phyloP scores from a whole-genome alignment of 2,329 filamentous ascomycete genomes.

The Ceratocystis colombiana region DNA sequence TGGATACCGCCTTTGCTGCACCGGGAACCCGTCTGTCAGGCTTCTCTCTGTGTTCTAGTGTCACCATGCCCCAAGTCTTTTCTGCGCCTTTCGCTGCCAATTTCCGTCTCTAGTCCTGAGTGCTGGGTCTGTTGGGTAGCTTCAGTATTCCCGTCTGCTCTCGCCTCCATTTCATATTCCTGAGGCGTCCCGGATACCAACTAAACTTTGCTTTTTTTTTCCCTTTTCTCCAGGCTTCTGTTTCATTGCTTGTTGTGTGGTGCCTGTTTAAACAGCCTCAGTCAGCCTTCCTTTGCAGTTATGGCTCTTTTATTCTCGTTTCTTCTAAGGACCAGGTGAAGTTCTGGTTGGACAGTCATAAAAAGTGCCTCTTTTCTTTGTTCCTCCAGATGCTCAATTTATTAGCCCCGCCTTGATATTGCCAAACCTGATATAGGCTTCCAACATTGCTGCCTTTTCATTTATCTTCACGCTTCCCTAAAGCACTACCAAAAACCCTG shows the following conservation, averaged over 20 bases:
- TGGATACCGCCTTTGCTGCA: background rate
- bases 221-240: background rate
- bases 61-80: background rate
- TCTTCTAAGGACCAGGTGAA: no score
- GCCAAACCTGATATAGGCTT: background rate
- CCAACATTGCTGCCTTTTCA: background rate
- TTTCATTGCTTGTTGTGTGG: background rate
- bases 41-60: background rate
- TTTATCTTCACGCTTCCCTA: background rate
- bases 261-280: background rate
- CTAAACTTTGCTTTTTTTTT: background rate
- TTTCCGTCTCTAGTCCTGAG: background rate
- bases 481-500: background rate
- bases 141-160: background rate
- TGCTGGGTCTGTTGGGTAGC: background rate
- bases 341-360: background rate
- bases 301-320: no score
- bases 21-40: background rate
- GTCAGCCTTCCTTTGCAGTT: no score
- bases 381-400: background rate
- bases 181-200: background rate
- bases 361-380: background rate
- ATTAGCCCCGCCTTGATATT: background rate
- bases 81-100: background rate
- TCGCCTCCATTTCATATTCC: background rate